Evolutionary conservation across 2,329 filamentous ascomycete species (phyloP).

Genomic region (Paramyrothecium sp.): DNA sequence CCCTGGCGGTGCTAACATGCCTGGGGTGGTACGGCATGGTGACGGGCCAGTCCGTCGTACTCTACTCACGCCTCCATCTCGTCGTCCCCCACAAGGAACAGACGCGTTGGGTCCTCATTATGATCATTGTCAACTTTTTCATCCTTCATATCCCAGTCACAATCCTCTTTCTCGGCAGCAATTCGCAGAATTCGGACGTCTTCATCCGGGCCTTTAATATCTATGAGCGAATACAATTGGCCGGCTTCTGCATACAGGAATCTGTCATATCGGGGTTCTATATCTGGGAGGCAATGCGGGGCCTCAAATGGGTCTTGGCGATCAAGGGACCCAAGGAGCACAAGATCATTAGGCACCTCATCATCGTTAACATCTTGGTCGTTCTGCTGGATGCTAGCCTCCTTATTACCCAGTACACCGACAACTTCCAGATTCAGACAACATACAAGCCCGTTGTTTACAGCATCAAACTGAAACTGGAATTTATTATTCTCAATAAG

Average conservation of each 20-base stretch:
- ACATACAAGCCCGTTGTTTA: slow-evolving; percentile 12
- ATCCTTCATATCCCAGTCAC: slow-evolving; percentile 50
- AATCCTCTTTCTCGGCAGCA: slow-evolving; percentile 49
- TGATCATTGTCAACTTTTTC: slow-evolving; percentile 54
- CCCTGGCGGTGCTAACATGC: neutral
- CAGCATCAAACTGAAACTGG: slow-evolving; percentile 25
- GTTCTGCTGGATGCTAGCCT: neutral
- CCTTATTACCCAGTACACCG: neutral
- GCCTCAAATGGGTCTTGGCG: neutral
- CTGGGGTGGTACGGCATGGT: slow-evolving; percentile 41
- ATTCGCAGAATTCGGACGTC: slow-evolving; percentile 22
- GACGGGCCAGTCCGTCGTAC: slow-evolving; percentile 55
- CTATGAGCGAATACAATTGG: neutral
- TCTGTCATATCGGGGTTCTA: neutral
- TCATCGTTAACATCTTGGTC: neutral
- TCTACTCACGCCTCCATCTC: slow-evolving; percentile 60
- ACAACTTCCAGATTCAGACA: slow-evolving; percentile 4
- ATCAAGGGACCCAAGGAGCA: neutral
- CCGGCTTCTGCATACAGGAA: neutral
- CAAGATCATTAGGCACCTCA: neutral
- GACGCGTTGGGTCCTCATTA: slow-evolving; percentile 45
- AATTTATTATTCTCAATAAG: slow-evolving; percentile 23
- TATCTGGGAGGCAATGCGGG: neutral
- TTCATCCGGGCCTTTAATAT: neutral
- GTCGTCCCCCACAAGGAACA: slow-evolving; percentile 46